Evolutionary conservation across 2,329 filamentous ascomycete genomes (phyloP).

Genomic region (Trichoderma sp.): DNA sequence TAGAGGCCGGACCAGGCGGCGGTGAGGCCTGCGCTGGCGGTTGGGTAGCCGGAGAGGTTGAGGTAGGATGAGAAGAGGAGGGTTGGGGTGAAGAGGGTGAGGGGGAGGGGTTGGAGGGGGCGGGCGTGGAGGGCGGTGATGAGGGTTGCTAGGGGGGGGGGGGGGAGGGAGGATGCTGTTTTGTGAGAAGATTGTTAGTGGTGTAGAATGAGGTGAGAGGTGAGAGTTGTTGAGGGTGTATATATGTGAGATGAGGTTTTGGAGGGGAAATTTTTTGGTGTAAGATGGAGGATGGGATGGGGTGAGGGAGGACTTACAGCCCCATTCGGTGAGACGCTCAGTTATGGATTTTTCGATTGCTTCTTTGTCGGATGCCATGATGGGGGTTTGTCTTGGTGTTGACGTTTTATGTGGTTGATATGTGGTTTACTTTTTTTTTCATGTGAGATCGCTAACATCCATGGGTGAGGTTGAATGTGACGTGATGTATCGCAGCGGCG

Average conservation of each 20-base stretch:
- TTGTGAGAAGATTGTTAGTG: not conserved
- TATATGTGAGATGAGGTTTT: not conserved
- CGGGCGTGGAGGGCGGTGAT: slow-evolving; percentile 55
- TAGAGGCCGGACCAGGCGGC: slow-evolving; percentile 58
- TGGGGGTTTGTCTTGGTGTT: not conserved
- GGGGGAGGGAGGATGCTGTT: slow-evolving; percentile 52
- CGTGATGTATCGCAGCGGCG: not conserved
- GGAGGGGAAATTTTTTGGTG: not conserved
- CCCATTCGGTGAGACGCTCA: slow-evolving; percentile 19
- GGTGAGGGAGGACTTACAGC: slow-evolving; percentile 12
- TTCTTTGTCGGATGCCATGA: not conserved
- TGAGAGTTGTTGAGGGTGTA: not conserved
- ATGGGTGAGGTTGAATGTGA: not conserved
- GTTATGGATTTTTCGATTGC: slow-evolving; percentile 12
- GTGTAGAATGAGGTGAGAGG: not conserved
- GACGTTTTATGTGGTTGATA: not conserved
- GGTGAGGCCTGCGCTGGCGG: slow-evolving; percentile 54
- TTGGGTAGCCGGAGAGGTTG: slow-evolving; percentile 57
- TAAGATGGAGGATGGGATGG: not conserved
- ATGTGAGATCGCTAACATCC: not conserved
- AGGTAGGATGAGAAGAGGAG: slow-evolving; percentile 58
- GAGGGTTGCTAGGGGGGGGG: slow-evolving; percentile 55
- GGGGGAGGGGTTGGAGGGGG: slow-evolving; percentile 49
- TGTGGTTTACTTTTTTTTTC: not conserved
- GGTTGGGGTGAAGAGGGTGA: slow-evolving; percentile 51